phyloP scores from a whole-genome alignment of 257 asterid species.

The Solanum sparsipilum region DNA sequence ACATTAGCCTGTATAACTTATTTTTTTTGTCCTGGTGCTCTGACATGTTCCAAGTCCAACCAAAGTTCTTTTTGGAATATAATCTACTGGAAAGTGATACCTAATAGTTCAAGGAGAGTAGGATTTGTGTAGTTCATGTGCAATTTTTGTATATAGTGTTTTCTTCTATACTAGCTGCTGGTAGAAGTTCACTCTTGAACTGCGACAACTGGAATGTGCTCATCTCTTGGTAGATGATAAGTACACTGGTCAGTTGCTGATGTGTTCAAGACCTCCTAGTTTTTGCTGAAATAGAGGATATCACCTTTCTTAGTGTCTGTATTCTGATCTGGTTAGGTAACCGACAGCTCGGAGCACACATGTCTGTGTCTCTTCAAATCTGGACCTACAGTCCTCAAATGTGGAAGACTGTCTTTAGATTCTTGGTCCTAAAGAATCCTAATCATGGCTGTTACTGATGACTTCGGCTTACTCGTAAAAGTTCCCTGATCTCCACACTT shows the following conservation, averaged over 20 bases:
- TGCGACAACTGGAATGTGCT: background rate
- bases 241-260: background rate
- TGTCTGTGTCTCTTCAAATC: background rate
- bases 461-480: background rate
- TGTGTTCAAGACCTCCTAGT: background rate
- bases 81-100: background rate
- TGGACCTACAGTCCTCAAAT: background rate
- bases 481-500: background rate
- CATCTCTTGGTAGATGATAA: background rate
- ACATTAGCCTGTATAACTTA: background rate
- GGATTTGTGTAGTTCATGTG: background rate
- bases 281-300: background rate
- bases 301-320: background rate
- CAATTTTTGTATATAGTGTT: background rate
- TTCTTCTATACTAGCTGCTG: background rate
- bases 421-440: background rate
- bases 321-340: background rate
- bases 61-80: background rate
- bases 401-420: background rate
- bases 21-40: background rate
- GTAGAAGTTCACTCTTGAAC: background rate
- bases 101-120: background rate
- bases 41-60: background rate
- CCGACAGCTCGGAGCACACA: background rate
- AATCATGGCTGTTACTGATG: background rate